Percentiles rank a stretch among this genome's conserved stretches.
Evolutionary conservation across 345 rosid genomes (phyloP).

Genomic region (Salix viminalis): DNA sequence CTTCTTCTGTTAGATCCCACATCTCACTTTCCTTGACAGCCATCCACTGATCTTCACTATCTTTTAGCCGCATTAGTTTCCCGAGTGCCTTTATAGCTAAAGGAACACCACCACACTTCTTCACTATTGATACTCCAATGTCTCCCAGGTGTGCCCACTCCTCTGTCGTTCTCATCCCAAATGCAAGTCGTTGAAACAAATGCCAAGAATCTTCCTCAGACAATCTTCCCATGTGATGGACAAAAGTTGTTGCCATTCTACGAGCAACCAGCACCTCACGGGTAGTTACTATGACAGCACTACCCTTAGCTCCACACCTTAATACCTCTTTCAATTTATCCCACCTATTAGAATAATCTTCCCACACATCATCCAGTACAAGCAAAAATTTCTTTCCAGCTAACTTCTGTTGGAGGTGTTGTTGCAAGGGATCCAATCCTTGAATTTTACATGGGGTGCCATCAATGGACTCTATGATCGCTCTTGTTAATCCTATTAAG

Average conservation of each 20-base stretch:
- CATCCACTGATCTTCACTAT: conserved; percentile 5
- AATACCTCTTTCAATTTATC: neutral
- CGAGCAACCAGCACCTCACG: neutral
- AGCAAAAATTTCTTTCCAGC: conserved; percentile 2
- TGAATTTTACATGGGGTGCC: too few species aligned
- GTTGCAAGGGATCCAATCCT: conserved; percentile 4
- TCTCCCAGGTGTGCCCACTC: neutral
- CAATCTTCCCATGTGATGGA: neutral
- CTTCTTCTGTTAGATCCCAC: conserved; percentile 7
- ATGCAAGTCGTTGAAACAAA: conserved; percentile 4
- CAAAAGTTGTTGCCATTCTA: neutral
- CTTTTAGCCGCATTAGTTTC: conserved; percentile 8
- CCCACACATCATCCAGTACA: conserved; percentile 10
- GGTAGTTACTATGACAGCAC: neutral
- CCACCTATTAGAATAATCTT: neutral
- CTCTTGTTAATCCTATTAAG: too few species aligned
- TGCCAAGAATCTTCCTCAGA: conserved; percentile 2
- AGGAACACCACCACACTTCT: conserved; percentile 18
- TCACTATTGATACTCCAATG: neutral
- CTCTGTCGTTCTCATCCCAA: neutral
- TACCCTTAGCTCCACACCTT: conserved; percentile 1
- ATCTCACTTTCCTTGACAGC: conserved; percentile 8
- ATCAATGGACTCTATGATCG: too few species aligned
- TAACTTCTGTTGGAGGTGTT: neutral
- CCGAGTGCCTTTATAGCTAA: conserved; percentile 10